Base-by-base conservation (phyloP, 805 yeast genomes). In the Ogataea haglerorum region DNA sequence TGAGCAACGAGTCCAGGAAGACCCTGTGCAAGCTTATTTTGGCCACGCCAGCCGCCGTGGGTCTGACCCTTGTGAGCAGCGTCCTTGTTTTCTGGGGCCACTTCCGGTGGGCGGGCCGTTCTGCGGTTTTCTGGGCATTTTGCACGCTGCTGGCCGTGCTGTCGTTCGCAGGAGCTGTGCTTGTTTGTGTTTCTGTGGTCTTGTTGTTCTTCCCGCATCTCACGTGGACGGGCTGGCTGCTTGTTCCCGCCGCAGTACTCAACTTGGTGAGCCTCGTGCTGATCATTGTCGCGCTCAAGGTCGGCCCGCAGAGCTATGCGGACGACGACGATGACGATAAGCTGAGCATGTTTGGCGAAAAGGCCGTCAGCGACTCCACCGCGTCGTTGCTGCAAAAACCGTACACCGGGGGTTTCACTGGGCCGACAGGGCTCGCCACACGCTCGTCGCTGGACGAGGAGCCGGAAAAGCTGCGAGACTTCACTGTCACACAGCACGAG, bases 181-280 rank as follows among this genome's bases (percentile, higher is more conserved):
- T 83, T 29, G 62, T 73, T 17, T 75, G 83, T 39, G 61, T 85
- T 9, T 71, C 80, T 21, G 66, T 68, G 0, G 69, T 83, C 27
- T 52, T 85, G 36, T 63, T 78, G 12, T 85, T 81, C 57, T 73
- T 69, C 51, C 93, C 93, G 7, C 67, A 80, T 46, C 69, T 82
- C 13, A 62, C 70, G 6, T 85, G 90, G 90, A 70, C 80, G n/a
- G 70, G 81, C 7, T 85, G 91, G 90, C 57, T 81, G 24, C 67
- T 82, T 53, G 71, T 84, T 21, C 88, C 83, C 1, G 73, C 86
- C 4, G 82, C 85, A 10, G 82, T 70, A 0, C 61, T 80, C 39
- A 70, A 72, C 40, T 63, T 85, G 43, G 39, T 78, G 2, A 61
- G 79, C 2, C 45, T 81, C 2, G 75, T 84, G 5, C 58, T 78